Evolutionary conservation across 257 asterid genomes (phyloP).

Genomic region (Nicotiana otophora): DNA sequence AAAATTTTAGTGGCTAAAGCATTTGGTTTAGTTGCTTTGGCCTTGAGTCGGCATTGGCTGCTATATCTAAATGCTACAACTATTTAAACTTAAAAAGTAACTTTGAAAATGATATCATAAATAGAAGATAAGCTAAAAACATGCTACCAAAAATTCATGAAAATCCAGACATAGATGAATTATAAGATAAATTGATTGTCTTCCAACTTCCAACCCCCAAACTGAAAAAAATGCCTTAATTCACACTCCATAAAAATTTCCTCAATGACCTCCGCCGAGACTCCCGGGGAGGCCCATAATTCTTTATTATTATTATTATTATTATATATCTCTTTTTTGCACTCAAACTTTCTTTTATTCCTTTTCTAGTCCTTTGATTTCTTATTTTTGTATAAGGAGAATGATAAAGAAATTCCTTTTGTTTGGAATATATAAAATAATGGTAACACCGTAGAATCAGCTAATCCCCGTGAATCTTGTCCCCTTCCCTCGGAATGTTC

Average conservation of each 20-base stretch:
- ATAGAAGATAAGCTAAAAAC: neutral
- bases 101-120: neutral
- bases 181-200: neutral
- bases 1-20: too few species aligned
- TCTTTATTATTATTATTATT: constrained; percentile 13
- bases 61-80: too few species aligned
- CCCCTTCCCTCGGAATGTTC: constrained; percentile 31
- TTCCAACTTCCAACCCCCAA: neutral
- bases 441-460: constrained; percentile 38
- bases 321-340: neutral
- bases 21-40: too few species aligned
- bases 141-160: constrained; percentile 3
- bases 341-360: neutral
- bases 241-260: neutral
- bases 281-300: constrained; percentile 42
- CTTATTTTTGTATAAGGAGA: neutral
- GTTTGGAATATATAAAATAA: neutral
- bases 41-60: too few species aligned
- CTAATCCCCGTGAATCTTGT: constrained; percentile 47
- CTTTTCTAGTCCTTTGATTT: neutral
- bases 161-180: neutral
- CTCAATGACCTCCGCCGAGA: constrained; percentile 58
- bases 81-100: too few species aligned
- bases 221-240: neutral
- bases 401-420: neutral